Evolutionary conservation across 2,329 filamentous ascomycete species (phyloP), one percentile per base, ranked within the genome.

Genomic region (Juglanconis sp.): DNA sequence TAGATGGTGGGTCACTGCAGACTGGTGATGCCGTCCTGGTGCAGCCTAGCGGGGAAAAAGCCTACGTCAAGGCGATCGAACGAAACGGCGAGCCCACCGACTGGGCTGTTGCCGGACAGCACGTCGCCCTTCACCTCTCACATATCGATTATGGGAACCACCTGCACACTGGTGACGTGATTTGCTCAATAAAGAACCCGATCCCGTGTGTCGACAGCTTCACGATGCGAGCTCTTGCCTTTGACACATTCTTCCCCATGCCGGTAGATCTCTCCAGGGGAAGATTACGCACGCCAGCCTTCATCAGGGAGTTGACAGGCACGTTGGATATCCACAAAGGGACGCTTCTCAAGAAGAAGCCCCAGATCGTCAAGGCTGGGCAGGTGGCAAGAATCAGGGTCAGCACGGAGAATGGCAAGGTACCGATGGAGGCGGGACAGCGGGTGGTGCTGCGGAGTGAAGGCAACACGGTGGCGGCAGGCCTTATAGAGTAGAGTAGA

Each of bases 21-120:
- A 79, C 89, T 15, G 95, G 94, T 30, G 95, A 99, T 68, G 82
- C 83, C 1, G 77, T 98, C 13, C 71, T 93, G 5, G 84, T 91
- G 2, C 89, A 96, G 72, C 95, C 95, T 0, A 90, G 90, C 57
- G 87, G 87, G 31, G 90, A 97, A 71, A 88, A 84, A 42, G 93
- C 91, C 1, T 87, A 86, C 54, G 83, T 98, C 72, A 96, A 94
- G 71, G 88, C 86, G 3, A 80, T 99, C 52, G 88, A 95, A 71
- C 82, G 92, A 9, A 89, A 94, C 70, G 82, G 86, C 30, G 84
- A 90, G 54, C 76, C 84, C 1, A 84, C 82, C 11, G 92, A 96
- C 62, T 99, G 92, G 92, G 92, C 91, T 0, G 92, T 97, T 13
- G 93, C 94, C 1, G 94, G 94, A 1, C 92, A 98, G 70, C 96